Base-by-base conservation (phyloP, 768 basidiomycete genomes). In the Serendipita vermifera region DNA sequence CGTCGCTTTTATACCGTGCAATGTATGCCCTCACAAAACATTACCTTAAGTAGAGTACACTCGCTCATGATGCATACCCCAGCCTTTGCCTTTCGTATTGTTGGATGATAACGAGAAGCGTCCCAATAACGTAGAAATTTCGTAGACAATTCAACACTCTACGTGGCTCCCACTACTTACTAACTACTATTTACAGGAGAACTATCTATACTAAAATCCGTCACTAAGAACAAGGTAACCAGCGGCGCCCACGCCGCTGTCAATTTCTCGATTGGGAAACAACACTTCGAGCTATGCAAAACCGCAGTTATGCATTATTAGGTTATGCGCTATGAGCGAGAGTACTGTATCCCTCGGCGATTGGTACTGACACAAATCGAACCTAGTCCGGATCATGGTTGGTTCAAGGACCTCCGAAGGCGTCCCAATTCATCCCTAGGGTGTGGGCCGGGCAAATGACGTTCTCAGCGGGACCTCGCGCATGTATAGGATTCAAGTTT, bases 171-270 rank as follows among this genome's bases (percentile, higher is more conserved):
- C n/a, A n/a, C n/a, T n/a, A n/a, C n/a, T n/a, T n/a, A n/a, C n/a
- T n/a, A n/a, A n/a, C n/a, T n/a, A n/a, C n/a, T n/a, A n/a, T n/a
- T n/a, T n/a, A n/a, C n/a, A n/a, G n/a, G n/a, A n/a, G n/a, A n/a
- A n/a, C n/a, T n/a, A n/a, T n/a, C n/a, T n/a, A n/a, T n/a, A 38
- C 3, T 15, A n/a, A 22, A 26, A 5, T 2, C 3, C 32, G 7
- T 26, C 5, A 5, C 32, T 63, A 36, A n/a, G n/a, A n/a, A 15
- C 27, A 62, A 59, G 33, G 17, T 70, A 36, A 55, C 55, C 14
- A 58, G 59, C 17, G 67, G 66, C 0, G 62, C n/a, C 6, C 62
- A 71, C 54, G 63, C 71, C 26, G 61, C 71, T 32, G 63, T 66
- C 24, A 64, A 66, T 20, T 39, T 61, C 2, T 62, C 66, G 1